These are phyloP conservation scores for Helianthus annuus DNA, from an alignment of 129 eudicot genomes.

Conservation along the genomic window HanXRQr2.0-SUNRISE NC_035442.2:111391277-111391776, in stretches of 20 bases:
- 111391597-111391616: slow-evolving; percentile 51
- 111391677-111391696: slow-evolving; percentile 69
- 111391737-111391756: slow-evolving; percentile 25
- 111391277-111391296: background rate
- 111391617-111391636: slow-evolving; percentile 65
- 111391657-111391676: slow-evolving; percentile 63
- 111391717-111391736: slow-evolving; percentile 34
- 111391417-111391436: slow-evolving; percentile 88
- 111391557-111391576: slow-evolving; percentile 86
- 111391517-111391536: slow-evolving; percentile 74
- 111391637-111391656: slow-evolving; percentile 48
- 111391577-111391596: slow-evolving; percentile 86
- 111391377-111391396: no score
- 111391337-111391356: background rate
- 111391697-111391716: slow-evolving; percentile 45
- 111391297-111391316: background rate
- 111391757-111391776: slow-evolving; percentile 14
- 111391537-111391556: slow-evolving; percentile 59
- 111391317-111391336: background rate
- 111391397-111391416: no score
- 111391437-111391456: slow-evolving; percentile 48
- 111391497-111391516: slow-evolving; percentile 56
- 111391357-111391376: background rate
- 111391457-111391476: slow-evolving; percentile 83
- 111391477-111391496: slow-evolving; percentile 55